Percentiles rank a stretch among this genome's conserved stretches.
Evolutionary conservation across 371 early-diverging fungal species (phyloP).

Genomic region (Mortierella sp.): DNA sequence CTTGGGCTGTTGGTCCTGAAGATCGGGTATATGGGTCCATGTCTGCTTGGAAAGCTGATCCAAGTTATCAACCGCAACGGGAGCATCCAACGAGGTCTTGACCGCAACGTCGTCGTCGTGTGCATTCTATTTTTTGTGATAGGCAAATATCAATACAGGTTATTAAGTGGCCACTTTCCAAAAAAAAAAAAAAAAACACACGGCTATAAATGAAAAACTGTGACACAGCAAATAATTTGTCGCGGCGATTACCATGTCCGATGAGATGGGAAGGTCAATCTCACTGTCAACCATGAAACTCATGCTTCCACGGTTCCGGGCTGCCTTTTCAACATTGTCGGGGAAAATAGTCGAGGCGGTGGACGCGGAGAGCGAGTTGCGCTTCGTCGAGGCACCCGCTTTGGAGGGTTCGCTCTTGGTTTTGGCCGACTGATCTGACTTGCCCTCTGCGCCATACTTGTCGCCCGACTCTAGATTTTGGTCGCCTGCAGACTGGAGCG

Average conservation of each 20-base stretch:
- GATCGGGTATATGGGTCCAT: neutral
- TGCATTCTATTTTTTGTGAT: no score
- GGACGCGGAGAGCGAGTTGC: slow-evolving; percentile 34
- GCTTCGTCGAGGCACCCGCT: slow-evolving; percentile 10
- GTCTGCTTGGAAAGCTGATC: neutral
- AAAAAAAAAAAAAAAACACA: neutral
- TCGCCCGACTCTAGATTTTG: neutral
- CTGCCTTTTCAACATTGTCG: slow-evolving; percentile 38
- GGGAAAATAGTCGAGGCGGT: slow-evolving; percentile 36
- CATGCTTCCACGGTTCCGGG: slow-evolving; percentile 52
- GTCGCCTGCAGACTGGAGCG: slow-evolving; percentile 33
- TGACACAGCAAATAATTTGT: no score
- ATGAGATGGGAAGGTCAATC: slow-evolving; percentile 19
- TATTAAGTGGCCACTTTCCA: neutral
- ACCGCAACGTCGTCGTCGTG: neutral
- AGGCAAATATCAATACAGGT: neutral
- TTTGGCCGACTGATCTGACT: neutral
- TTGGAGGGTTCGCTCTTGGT: neutral
- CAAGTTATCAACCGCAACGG: neutral
- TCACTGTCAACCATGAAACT: slow-evolving; percentile 57
- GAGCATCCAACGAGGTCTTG: neutral
- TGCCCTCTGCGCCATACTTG: neutral
- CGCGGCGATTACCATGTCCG: neutral
- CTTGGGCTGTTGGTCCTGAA: neutral
- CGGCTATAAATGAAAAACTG: no score